Conservation (phyloP, 2,329 filamentous ascomycete genomes). For the Colletotrichum aenigma region DNA sequence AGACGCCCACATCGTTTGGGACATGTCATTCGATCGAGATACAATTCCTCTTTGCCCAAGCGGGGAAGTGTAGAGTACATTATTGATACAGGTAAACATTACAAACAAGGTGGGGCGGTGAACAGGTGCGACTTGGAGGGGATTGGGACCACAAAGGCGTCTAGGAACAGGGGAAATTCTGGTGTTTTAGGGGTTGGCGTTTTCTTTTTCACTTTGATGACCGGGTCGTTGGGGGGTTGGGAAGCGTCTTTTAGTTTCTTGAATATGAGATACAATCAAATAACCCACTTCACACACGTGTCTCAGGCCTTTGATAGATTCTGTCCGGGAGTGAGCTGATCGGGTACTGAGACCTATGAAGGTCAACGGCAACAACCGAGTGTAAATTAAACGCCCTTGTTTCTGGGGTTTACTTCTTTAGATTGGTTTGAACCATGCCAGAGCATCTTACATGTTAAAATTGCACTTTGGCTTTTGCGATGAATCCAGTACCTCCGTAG, state of each 20-base stretch:
- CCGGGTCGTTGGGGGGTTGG: neutral
- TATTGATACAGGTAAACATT: constrained; percentile 7
- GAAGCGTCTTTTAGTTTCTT: neutral
- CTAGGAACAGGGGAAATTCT: neutral
- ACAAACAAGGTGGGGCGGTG: constrained; percentile 18
- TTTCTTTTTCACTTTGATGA: neutral
- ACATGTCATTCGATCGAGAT: neutral
- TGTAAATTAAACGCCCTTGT: neutral
- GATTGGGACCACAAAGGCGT: neutral
- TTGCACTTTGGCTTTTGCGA: too few relatives aligned
- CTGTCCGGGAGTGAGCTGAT: neutral
- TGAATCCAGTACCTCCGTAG: neutral
- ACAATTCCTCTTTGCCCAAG: neutral
- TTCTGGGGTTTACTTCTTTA: neutral
- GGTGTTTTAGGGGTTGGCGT: neutral
- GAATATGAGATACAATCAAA: neutral
- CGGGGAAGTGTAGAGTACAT: neutral
- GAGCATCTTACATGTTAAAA: neutral
- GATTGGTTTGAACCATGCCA: neutral
- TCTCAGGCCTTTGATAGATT: neutral
- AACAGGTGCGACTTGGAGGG: neutral
- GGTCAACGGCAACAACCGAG: neutral
- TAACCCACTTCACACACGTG: neutral
- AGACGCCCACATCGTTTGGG: neutral
- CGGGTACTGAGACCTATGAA: neutral